Evolutionary conservation across 441 rosid genomes (phyloP).

Genomic region (Brassica hybrid): DNA sequence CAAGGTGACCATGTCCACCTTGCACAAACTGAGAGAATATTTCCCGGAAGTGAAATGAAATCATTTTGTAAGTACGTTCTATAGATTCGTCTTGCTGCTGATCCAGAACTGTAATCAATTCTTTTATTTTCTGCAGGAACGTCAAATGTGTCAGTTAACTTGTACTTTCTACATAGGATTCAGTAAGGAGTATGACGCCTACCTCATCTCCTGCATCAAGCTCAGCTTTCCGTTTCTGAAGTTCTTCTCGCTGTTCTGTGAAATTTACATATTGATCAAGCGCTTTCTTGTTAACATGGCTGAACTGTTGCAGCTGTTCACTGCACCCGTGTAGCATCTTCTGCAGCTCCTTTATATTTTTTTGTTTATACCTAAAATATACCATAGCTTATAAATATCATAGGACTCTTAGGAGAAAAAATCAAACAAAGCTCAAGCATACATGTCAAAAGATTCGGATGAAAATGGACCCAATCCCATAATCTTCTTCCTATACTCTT

Average conservation of each 20-base stretch:
- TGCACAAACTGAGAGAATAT: slow-evolving; percentile 88
- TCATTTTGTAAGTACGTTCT: slow-evolving; percentile 95
- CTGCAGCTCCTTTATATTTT: slow-evolving; percentile 82
- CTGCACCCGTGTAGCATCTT: slow-evolving; percentile 94
- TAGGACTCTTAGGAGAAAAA: not conserved
- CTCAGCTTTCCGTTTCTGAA: slow-evolving; percentile 95
- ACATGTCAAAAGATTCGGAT: slow-evolving; percentile 94
- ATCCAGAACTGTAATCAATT: slow-evolving; percentile 86
- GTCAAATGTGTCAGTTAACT: slow-evolving; percentile 15
- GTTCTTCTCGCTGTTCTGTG: too few species aligned
- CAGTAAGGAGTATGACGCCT: slow-evolving; percentile 20
- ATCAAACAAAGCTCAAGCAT: slow-evolving; percentile 26
- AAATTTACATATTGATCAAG: slow-evolving; percentile 96
- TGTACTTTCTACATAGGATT: slow-evolving; percentile 16
- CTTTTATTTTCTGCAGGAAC: slow-evolving; percentile 79
- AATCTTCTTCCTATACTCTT: slow-evolving; percentile 88
- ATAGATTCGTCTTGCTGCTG: slow-evolving; percentile 97
- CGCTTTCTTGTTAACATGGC: slow-evolving; percentile 98
- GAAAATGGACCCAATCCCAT: slow-evolving; percentile 93
- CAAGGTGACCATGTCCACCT: slow-evolving; percentile 92
- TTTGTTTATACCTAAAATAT: slow-evolving; percentile 70
- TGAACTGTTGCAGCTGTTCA: slow-evolving; percentile 91
- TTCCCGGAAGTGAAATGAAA: slow-evolving; percentile 86
- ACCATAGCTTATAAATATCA: slow-evolving; percentile 24
- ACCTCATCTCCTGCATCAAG: slow-evolving; percentile 99